A percentile compares a stretch with the other conserved stretches of the same genome.
Conservation (phyloP, 148 eudicot genomes). For the Silene conica region DNA sequence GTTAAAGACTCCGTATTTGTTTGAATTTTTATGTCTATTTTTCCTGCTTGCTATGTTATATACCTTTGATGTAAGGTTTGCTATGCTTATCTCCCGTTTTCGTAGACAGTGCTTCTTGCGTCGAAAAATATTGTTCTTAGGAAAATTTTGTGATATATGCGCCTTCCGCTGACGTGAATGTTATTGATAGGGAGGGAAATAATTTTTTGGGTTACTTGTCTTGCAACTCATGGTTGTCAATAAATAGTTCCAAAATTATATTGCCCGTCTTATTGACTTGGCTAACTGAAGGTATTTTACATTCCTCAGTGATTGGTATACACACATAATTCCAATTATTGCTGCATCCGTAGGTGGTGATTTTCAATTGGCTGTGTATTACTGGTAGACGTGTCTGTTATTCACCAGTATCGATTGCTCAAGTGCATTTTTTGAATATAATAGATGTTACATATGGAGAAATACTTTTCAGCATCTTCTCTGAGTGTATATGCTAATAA, state of each 20-base stretch:
- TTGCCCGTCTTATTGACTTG: background rate
- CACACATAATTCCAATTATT: background rate
- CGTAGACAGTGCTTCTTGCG: no score
- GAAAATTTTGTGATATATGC: no score
- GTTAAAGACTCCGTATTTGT: background rate
- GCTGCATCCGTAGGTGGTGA: background rate
- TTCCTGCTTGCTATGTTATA: no score
- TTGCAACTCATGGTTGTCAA: background rate
- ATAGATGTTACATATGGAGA: no score
- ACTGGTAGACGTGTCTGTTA: background rate
- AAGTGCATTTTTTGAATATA: background rate
- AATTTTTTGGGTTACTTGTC: no score
- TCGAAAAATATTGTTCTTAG: no score
- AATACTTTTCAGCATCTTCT: background rate
- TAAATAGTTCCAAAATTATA: background rate
- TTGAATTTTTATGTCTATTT: background rate
- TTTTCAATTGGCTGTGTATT: background rate
- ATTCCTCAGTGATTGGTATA: background rate
- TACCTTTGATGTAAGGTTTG: no score
- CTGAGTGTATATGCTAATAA: background rate
- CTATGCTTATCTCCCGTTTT: no score
- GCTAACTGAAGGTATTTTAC: background rate
- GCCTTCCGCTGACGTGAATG: no score
- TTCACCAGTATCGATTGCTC: background rate
- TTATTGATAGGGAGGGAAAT: no score